These are phyloP conservation scores for Pythium myriotylum DNA, from an alignment of 352 stramenopile genomes.

Conservation along the genomic window DNA sequence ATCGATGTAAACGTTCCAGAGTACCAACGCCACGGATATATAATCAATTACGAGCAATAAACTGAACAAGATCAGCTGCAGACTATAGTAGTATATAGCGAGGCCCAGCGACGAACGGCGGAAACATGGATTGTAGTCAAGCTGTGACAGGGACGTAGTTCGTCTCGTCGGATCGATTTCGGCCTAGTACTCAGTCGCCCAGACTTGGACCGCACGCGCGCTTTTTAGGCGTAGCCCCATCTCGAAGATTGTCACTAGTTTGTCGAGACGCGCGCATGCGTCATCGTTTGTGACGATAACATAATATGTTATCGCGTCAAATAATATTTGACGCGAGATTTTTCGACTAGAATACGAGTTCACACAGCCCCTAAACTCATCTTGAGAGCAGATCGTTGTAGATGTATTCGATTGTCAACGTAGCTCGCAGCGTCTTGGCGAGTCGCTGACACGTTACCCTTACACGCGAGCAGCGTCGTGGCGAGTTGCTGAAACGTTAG, in stretches of 20 bases:
- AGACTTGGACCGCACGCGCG: constrained; percentile 37
- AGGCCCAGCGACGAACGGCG: constrained; percentile 37
- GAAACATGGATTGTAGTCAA: constrained; percentile 16
- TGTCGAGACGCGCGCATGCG: constrained; percentile 18
- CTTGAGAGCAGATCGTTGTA: constrained; percentile 41
- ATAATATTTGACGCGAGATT: constrained; percentile 30
- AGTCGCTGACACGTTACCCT: not conserved
- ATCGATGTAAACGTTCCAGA: constrained; percentile 44
- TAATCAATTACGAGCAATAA: constrained; percentile 27
- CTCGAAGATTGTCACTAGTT: constrained; percentile 1
- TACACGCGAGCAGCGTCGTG: too few species aligned
- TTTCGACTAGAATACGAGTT: constrained; percentile 55
- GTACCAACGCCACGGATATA: constrained; percentile 1
- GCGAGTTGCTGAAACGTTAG: not conserved
- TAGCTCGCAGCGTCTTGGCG: not conserved
- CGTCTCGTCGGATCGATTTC: constrained; percentile 1
- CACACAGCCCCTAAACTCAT: constrained; percentile 40
- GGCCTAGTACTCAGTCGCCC: constrained; percentile 25
- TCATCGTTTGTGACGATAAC: constrained; percentile 63
- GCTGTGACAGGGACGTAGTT: constrained; percentile 19
- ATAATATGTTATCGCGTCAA: not conserved
- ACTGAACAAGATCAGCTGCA: constrained; percentile 10
- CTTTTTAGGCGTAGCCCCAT: not conserved
- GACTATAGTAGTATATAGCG: constrained; percentile 4
- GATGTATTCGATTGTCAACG: constrained; percentile 30